Base-by-base conservation (phyloP, 164 flowering plant genomes). In the Paratinospora sagittata region DNA sequence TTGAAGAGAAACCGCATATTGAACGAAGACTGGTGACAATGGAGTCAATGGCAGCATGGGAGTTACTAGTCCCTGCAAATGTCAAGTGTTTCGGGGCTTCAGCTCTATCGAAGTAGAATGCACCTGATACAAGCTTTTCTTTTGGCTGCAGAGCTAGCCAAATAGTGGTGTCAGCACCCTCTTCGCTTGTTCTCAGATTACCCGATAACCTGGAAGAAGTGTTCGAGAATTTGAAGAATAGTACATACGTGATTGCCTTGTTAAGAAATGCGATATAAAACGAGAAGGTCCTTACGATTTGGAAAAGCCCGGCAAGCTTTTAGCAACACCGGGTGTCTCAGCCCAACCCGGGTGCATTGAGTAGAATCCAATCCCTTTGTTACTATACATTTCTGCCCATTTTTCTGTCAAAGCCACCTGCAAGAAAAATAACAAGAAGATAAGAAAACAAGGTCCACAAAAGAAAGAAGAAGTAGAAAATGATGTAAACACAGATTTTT, bases 311-410 rank as follows among this genome's bases (percentile, higher is more conserved):
- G 97, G 97, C 75, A 92, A 74, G 74, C 91, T 88, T 70, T 78
- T 87, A 11, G 90, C 80, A 12, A 92, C 93, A n/a, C 97, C 97
- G 12, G 98, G 92, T 52, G 97, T 94, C 76, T 86, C 96, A 41
- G 96, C 92, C 97, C 98, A 92, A 64, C 97, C 98, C 12, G 98
- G 98, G 78, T 94, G 98, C 98, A 89, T 94, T 7, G 92, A 85
- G 79, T 90, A 94, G 87, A 94, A 94, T 19, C 90, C 86, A 47
- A 92, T 85, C 41, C 97, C 97, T 80, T 78, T 90, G 73, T 81
- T 77, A 60, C 82, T 75, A 80, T 94, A 85, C 45, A 68, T 76
- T 65, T 87, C 85, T 21, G 97, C 84, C 98, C 97, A 94, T 70
- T 88, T 90, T 77, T 94, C 97, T 1, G 96, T 94, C 71, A 94